A percentile compares a stretch with the other conserved stretches of the same genome.
Conservation (phyloP, 176 grass and related monocot genomes). For the Aegilops umbellulata region DNA sequence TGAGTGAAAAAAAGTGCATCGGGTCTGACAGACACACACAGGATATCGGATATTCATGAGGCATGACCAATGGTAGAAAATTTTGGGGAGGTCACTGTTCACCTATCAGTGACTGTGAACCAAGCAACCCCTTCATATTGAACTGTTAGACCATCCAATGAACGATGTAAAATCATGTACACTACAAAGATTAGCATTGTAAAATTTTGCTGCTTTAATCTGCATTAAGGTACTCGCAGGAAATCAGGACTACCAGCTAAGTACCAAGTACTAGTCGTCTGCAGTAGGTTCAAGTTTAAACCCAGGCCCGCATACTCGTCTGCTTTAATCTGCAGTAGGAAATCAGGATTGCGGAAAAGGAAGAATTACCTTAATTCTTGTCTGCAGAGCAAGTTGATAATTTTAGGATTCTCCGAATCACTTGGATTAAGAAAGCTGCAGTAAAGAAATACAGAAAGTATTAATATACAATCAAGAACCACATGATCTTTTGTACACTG, state of each 20-base stretch:
- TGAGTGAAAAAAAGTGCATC: neutral
- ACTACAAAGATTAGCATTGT: neutral
- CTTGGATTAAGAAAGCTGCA: conserved; percentile 79
- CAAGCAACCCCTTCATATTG: neutral
- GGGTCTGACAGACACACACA: neutral
- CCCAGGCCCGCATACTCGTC: neutral
- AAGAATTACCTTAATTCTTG: conserved; percentile 74
- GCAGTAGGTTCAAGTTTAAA: neutral
- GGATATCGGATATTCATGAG: conserved; percentile 2
- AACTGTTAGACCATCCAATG: neutral
- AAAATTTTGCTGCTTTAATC: neutral
- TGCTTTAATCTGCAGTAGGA: neutral
- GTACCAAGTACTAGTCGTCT: neutral
- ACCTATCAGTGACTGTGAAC: neutral
- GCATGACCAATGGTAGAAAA: neutral
- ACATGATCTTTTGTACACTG: neutral
- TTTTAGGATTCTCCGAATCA: conserved; percentile 71
- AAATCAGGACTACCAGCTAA: neutral
- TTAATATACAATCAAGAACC: conserved; percentile 26
- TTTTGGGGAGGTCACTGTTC: neutral
- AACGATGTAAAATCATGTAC: neutral
- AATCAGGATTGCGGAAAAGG: neutral
- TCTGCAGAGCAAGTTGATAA: conserved; percentile 68
- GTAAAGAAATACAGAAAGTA: conserved; percentile 12
- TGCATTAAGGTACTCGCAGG: neutral